Conservation (phyloP, 768 basidiomycete species). For the Suillus placidus region DNA sequence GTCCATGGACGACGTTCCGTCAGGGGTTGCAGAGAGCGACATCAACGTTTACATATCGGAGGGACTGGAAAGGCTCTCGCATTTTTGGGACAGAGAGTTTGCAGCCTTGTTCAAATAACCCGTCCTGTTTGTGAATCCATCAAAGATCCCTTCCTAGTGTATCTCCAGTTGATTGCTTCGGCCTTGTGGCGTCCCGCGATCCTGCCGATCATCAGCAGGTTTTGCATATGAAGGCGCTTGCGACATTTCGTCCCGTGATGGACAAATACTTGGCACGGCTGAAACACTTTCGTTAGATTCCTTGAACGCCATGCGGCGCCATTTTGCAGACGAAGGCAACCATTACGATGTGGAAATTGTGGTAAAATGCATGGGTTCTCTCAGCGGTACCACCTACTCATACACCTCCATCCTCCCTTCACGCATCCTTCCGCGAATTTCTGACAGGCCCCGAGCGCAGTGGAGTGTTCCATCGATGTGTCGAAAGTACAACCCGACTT, state of each 20-base stretch:
- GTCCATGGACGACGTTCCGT: not conserved
- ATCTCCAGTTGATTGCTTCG: not conserved
- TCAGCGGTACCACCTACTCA: not conserved
- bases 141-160: not conserved
- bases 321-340: constrained; percentile 1
- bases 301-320: not conserved
- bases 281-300: constrained; percentile 8
- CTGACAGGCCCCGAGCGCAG: constrained; percentile 9
- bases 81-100: not conserved
- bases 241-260: not conserved
- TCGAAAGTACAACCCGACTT: no score
- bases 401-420: constrained; percentile 18
- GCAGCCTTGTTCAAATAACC: not conserved
- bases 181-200: not conserved
- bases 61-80: not conserved
- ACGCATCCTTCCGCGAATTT: constrained; percentile 33
- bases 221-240: constrained; percentile 9
- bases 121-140: constrained; percentile 6
- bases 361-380: constrained; percentile 6
- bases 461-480: no score
- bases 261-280: not conserved
- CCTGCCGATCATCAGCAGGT: no score
- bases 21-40: not conserved
- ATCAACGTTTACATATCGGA: not conserved
- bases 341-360: constrained; percentile 1